Evolutionary conservation across 371 early-diverging fungal species (phyloP).

Genomic region (Rhizopus delemar): DNA sequence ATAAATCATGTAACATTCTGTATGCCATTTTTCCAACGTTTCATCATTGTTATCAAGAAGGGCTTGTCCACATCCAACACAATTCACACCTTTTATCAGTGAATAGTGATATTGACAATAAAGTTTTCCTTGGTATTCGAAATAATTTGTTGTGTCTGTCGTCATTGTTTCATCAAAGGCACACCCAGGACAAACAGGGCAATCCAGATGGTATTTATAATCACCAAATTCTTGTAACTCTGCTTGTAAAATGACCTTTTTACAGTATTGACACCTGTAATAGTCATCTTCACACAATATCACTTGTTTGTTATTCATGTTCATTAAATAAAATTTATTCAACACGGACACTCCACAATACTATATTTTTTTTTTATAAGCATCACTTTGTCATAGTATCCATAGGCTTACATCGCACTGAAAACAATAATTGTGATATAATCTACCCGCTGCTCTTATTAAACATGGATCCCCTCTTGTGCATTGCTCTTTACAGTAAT

Average conservation of each 20-base stretch:
- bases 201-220: slow-evolving; percentile 60
- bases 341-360: slow-evolving; percentile 57
- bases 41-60: slow-evolving; percentile 79
- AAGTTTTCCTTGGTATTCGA: slow-evolving; percentile 84
- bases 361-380: slow-evolving; percentile 21
- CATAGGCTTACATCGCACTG: slow-evolving; percentile 25
- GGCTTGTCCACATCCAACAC: slow-evolving; percentile 86
- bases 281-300: slow-evolving; percentile 67
- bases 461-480: slow-evolving; percentile 21
- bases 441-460: slow-evolving; percentile 19
- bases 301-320: slow-evolving; percentile 1
- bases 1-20: slow-evolving; percentile 94
- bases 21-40: slow-evolving; percentile 86
- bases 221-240: slow-evolving; percentile 34
- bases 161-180: background rate
- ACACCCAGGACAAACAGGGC: slow-evolving; percentile 63
- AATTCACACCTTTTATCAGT: slow-evolving; percentile 75
- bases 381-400: background rate
- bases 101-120: slow-evolving; percentile 93
- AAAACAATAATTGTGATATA: slow-evolving; percentile 33
- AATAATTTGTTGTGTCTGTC: slow-evolving; percentile 49
- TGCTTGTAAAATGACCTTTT: slow-evolving; percentile 49
- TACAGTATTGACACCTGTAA: slow-evolving; percentile 65
- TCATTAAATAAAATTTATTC: slow-evolving; percentile 59
- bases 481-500: slow-evolving; percentile 18